Conservation (phyloP, 2,329 filamentous ascomycete species). For the Aschersonia sp. region DNA sequence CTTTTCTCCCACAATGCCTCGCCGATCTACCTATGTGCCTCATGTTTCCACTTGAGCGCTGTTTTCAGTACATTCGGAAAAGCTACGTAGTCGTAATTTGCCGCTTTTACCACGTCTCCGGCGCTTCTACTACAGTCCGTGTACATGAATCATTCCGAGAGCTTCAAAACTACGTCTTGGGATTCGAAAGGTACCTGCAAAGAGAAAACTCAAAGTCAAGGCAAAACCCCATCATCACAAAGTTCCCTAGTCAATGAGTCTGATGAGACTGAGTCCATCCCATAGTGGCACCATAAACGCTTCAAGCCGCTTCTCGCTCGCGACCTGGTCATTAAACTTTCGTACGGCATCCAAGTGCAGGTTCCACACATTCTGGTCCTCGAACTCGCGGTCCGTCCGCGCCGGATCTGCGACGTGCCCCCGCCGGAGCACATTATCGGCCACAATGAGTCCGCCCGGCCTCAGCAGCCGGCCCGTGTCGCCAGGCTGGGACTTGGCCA, state of each 20-base stretch:
- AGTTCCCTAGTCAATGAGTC: constrained; percentile 19
- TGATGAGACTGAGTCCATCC: constrained; percentile 25
- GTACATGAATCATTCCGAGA: no score
- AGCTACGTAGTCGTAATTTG: no score
- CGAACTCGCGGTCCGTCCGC: constrained; percentile 1
- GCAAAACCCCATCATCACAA: no score
- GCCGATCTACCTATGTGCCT: no score
- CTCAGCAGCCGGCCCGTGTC: constrained; percentile 25
- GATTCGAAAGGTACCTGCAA: no score
- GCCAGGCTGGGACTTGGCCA: constrained; percentile 25
- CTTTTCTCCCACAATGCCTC: no score
- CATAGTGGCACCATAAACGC: constrained; percentile 25
- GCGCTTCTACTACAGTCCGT: no score
- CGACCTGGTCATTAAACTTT: constrained; percentile 18
- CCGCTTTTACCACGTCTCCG: no score
- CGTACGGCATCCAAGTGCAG: constrained; percentile 14
- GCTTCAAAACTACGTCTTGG: no score
- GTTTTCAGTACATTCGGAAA: no score
- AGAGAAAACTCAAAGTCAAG: no score
- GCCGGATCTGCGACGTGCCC: constrained; percentile 28
- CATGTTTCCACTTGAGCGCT: no score
- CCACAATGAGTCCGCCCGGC: constrained; percentile 33
- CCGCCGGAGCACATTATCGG: constrained; percentile 36
- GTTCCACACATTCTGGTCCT: constrained; percentile 3
- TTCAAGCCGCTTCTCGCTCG: constrained; percentile 21